Base-by-base conservation (phyloP, 176 grass and related monocot genomes). In the Bonia amplexicaulis region DNA sequence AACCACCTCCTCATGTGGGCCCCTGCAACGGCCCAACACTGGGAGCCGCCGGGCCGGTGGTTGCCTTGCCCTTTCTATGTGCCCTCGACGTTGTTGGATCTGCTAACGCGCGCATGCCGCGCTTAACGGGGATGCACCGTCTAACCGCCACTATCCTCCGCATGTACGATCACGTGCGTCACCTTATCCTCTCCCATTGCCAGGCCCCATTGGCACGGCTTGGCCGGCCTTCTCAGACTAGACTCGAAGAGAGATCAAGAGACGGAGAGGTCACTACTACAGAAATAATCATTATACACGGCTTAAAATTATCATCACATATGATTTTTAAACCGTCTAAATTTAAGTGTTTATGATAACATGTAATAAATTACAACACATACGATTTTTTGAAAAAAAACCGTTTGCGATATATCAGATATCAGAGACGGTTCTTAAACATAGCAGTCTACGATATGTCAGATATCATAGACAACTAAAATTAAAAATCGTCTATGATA, bases 21-120 rank as follows among this genome's bases (percentile, higher is more conserved):
- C 59, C n/a, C 65, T 16, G 69, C 55, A 25, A 69, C 19, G 53
- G 19, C 53, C 17, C 19, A 9, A 9, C 54, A 2, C n/a, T n/a
- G 6, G n/a, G 26, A 66, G 69, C 15, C 26, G 29, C 16, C 27
- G 65, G 74, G 58, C 22, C 39, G 41, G 40, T 22, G 73, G 80
- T 88, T 84, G 39, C 17, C 65, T 57, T 79, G 35, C 80, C 66
- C 12, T 88, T 88, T 33, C 31, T 33, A 33, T 3, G 31, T 33
- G 31, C 31, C 31, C 3, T 33, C 31, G 31, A 33, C 31, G 31
- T 3, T 3, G 17, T 23, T 64, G 84, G 66, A 80, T 54, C 12
- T 57, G 72, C 71, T 84, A 45, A 49, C 26, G 80, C 53, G 15
- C 26, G 19, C 66, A 54, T 16, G 17, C 6, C 17, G 17, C 17